These are phyloP conservation scores for Linaria vulgaris DNA, from an alignment of 257 asterid genomes.

Conservation along the genomic window DNA sequence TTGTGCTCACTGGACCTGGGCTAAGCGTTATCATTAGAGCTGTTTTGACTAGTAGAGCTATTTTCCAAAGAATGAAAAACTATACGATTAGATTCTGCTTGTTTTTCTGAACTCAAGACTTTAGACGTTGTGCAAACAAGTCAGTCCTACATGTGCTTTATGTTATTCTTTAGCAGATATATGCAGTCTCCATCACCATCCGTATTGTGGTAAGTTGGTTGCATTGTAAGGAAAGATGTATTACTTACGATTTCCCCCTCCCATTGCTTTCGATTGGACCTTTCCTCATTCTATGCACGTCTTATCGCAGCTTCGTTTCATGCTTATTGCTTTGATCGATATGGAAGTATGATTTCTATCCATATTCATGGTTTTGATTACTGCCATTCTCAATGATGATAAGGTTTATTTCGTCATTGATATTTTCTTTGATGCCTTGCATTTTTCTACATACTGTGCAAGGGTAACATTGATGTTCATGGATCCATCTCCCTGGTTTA, in stretches of 20 bases:
- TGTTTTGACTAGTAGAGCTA: constrained; percentile 94
- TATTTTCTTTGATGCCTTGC: neutral
- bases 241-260: no score
- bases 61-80: constrained; percentile 98
- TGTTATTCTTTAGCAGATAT: constrained; percentile 58
- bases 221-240: neutral
- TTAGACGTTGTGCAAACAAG: constrained; percentile 3
- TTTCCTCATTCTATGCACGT: no score
- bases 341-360: constrained; percentile 91
- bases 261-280: no score
- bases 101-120: neutral
- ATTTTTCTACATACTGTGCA: neutral
- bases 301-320: constrained; percentile 56
- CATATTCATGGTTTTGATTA: constrained; percentile 96
- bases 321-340: constrained; percentile 92
- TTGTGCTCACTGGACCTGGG: constrained; percentile 97
- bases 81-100: constrained; percentile 60
- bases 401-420: constrained; percentile 3
- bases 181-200: constrained; percentile 97
- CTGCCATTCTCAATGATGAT: constrained; percentile 94
- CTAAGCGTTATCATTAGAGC: constrained; percentile 97
- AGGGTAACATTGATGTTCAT: neutral
- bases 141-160: constrained; percentile 16
- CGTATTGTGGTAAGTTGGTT: constrained; percentile 89
- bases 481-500: constrained; percentile 20